Evolutionary conservation across 1,284 basidiomycete species (phyloP), one percentile per base, ranked within the genome.

Genomic region (Boletus calvinii): DNA sequence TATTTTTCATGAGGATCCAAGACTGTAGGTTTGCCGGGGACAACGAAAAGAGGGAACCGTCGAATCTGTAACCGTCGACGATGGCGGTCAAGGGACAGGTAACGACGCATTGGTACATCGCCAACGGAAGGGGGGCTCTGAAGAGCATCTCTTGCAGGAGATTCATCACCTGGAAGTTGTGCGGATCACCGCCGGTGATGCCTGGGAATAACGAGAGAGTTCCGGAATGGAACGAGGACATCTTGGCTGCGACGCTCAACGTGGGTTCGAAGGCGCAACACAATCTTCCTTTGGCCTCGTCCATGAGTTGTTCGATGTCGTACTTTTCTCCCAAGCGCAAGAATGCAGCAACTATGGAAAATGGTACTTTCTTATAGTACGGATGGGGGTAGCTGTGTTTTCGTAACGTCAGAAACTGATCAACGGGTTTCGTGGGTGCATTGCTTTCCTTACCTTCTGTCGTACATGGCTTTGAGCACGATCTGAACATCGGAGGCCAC

Each of bases 251-350:
- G 10, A 42, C 9, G 40, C 9, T 31, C 34, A 61, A 17, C n/a
- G 26, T 39, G 22, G 41, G 10, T 12, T 58, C 47, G 12, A 40
- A 49, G 15, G 35, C 4, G 18, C 45, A 52, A 12, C 20, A 17
- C 34, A 66, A 6, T 26, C 37, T 38, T n/a, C 30, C 51, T 34
- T 52, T 55, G 2, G 51, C 64, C 17, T 60, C 54, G 4, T 49
- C 20, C 15, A 52, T 22, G 39, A 63, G 44, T 4, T 12, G 17
- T 8, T 10, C 43, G 0, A 65, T 62, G 41, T 12, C 32, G 8
- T 65, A 65, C 37, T 65, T 66, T 36, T 66, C 49, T 1, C 62
- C 62, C 29, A 64, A 5, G 17, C 31, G 57, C 26, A 64, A 34
- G 38, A 64, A 66, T 3, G 52, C 53, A 0, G 46, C n/a, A 1